Evolutionary conservation across 208 protist genomes (phyloP).

Genomic region (Angomonas ambiguus): DNA sequence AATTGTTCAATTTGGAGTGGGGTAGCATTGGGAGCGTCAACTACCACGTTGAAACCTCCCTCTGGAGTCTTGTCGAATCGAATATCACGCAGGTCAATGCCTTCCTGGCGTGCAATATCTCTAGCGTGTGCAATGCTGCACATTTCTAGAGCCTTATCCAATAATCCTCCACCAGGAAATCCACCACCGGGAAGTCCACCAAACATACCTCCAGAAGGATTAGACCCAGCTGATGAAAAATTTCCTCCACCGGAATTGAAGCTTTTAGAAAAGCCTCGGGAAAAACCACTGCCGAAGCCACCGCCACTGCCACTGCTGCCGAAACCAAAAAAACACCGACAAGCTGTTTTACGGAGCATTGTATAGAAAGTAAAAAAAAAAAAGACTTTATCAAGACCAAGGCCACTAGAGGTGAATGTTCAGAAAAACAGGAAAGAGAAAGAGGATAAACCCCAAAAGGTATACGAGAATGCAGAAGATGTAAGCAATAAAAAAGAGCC

Average conservation of each 20-base stretch:
- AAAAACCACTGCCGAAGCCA: neutral
- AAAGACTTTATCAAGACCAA: no score
- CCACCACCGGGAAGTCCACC: conserved; percentile 9
- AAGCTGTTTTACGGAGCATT: neutral
- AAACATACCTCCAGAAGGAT: neutral
- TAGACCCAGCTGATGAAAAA: conserved; percentile 9
- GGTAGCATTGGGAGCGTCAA: conserved; percentile 80
- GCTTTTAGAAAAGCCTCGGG: conserved; percentile 5
- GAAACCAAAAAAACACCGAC: neutral
- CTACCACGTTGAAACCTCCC: conserved; percentile 70
- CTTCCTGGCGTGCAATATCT: conserved; percentile 66
- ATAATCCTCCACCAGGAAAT: conserved; percentile 57
- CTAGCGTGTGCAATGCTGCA: conserved; percentile 78
- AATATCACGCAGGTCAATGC: conserved; percentile 74
- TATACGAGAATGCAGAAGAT: no score
- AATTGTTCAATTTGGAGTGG: conserved; percentile 82
- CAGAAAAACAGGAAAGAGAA: no score
- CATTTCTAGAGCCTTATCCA: conserved; percentile 84
- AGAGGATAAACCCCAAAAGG: no score
- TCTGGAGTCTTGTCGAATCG: conserved; percentile 67
- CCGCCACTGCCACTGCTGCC: conserved; percentile 9
- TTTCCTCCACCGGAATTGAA: conserved; percentile 7
- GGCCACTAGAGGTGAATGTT: no score
- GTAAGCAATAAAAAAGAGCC: no score
- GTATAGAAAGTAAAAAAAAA: no score